Evolutionary conservation across 2,329 filamentous ascomycete genomes (phyloP).

Genomic region (Neonectria magnoliae): DNA sequence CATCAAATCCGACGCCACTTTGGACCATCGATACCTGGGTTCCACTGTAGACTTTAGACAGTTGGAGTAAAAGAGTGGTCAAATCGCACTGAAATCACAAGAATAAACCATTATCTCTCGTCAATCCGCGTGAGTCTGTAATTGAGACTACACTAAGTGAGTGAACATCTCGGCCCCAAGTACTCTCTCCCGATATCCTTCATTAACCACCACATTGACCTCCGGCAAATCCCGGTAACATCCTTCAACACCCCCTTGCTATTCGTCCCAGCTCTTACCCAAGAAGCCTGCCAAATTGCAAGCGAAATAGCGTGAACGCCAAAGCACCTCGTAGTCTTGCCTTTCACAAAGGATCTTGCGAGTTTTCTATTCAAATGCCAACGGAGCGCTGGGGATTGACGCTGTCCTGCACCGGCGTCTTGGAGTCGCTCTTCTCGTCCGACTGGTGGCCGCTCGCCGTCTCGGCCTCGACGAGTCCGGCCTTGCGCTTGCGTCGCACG

Average conservation of each 20-base stretch:
- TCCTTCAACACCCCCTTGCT: background rate
- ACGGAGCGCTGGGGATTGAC: constrained; percentile 1
- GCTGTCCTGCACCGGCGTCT: background rate
- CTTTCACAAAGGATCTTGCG: background rate
- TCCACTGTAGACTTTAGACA: background rate
- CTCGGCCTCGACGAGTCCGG: constrained; percentile 17
- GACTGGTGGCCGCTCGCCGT: constrained; percentile 17
- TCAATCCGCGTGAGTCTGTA: no score
- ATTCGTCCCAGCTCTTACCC: background rate
- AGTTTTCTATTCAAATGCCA: background rate
- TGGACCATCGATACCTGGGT: background rate
- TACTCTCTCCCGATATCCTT: background rate
- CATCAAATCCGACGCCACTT: no score
- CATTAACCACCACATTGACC: background rate
- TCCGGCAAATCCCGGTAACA: no score
- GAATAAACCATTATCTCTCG: background rate
- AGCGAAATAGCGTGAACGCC: background rate
- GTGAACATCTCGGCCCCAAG: background rate
- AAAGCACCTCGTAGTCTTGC: background rate
- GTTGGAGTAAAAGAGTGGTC: background rate
- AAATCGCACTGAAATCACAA: background rate
- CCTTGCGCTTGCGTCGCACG: constrained; percentile 31
- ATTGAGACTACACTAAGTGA: background rate
- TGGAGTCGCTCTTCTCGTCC: constrained; percentile 18
- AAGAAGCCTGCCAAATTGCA: background rate